Base-by-base conservation (phyloP, 1,284 basidiomycete species). In the Irpex sp. region DNA sequence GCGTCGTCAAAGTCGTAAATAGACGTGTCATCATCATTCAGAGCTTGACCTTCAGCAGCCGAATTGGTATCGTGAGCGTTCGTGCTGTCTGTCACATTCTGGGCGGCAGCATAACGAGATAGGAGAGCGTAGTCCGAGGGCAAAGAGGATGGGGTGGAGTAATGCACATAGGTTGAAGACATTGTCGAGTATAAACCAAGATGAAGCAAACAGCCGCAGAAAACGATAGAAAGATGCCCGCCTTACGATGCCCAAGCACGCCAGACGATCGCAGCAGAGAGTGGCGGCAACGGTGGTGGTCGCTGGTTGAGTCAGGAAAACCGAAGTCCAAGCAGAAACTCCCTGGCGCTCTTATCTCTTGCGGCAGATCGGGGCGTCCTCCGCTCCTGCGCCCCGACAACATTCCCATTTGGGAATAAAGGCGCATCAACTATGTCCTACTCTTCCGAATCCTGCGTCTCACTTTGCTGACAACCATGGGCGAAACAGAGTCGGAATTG, bases 41-140 rank as follows among this genome's bases (percentile, higher is more conserved):
- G 47, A 9, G 57, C 63, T 31, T 61, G 26, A 21, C 37, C 15
- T 51, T 63, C 63, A 31, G 55, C 11, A 9, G 57, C 36, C 19
- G 58, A 34, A 17, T 54, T 54, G 5, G 40, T n/a, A 9, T 67
- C 60, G 19, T 62, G 61, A 15, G 54, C 21, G 26, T 60, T 59
- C 17, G 38, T 49, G 44, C 6, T 48, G 36, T 36, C 49, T 15
- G 52, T 58, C 47, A 38, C 49, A 60, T 68, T 62, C 64, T 71
- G 63, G 55, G 73, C 68, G 31, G 71, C 76, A 44, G 82, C 79
- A 64, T 81, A 83, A 19, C 79, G 79, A 11, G 86, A 83, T 11
- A 88, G 74, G 47, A 85, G 73, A 4, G 84, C 85, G 70, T 88
- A 87, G 75, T 88, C 86, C 0, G 85, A 83, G 19, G 87, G 86